Evolutionary conservation across 495 filamentous ascomycete genomes (phyloP).

Genomic region (Aspergillus steynii): DNA sequence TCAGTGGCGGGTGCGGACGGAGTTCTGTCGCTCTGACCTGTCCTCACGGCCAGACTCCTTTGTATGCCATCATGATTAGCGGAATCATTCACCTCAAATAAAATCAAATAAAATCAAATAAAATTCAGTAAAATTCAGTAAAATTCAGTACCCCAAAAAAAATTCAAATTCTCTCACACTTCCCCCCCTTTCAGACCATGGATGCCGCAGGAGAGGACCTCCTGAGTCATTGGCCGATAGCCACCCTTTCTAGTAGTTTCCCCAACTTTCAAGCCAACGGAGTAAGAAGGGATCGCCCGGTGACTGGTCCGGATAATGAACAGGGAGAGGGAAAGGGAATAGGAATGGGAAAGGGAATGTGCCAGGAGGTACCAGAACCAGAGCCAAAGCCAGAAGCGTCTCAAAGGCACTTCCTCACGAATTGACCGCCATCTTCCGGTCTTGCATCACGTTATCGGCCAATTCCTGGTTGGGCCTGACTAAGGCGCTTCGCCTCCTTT

Average conservation of each 20-base stretch:
- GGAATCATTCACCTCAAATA: neutral
- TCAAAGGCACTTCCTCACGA: slow-evolving; percentile 2
- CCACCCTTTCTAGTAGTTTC: slow-evolving; percentile 16
- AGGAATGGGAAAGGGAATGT: slow-evolving; percentile 13
- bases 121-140: neutral
- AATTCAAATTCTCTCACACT: neutral
- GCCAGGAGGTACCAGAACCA: slow-evolving; percentile 20
- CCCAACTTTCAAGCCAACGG: slow-evolving; percentile 8
- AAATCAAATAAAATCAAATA: neutral
- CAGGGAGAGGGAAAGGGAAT: neutral
- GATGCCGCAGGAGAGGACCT: neutral
- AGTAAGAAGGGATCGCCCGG: slow-evolving; percentile 14
- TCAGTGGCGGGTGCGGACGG: slow-evolving; percentile 29
- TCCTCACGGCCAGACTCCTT: no score
- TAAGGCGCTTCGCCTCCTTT: slow-evolving; percentile 41
- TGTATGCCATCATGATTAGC: neutral
- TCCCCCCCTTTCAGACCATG: neutral
- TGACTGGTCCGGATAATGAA: slow-evolving; percentile 14
- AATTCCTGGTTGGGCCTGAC: slow-evolving; percentile 39
- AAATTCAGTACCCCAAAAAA: neutral
- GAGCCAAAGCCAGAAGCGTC: neutral
- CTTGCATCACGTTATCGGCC: slow-evolving; percentile 38
- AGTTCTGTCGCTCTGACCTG: slow-evolving; percentile 4
- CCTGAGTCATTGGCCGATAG: slow-evolving; percentile 11
- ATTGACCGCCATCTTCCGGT: slow-evolving; percentile 16